These are phyloP conservation scores for Paramyrothecium sp. DNA, from an alignment of 2,329 filamentous ascomycete species.

Conservation along the genomic window DNA sequence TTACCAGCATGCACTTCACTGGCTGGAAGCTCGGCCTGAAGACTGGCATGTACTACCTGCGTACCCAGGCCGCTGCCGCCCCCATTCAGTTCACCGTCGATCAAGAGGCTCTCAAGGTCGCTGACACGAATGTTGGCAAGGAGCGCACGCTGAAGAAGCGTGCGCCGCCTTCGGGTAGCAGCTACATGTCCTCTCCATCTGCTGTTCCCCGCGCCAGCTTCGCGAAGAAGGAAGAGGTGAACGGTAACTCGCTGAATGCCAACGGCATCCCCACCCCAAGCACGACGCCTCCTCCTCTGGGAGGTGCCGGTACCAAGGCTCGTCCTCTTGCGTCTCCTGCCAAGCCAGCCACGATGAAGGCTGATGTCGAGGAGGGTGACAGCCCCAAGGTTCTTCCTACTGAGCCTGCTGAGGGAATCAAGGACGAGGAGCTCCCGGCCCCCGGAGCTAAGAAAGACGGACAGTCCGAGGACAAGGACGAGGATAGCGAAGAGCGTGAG, in stretches of 20 bases:
- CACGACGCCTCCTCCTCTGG: constrained; percentile 59
- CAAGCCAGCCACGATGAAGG: constrained; percentile 69
- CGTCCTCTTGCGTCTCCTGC: constrained; percentile 55
- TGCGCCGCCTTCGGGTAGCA: constrained; percentile 51
- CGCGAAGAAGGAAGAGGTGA: constrained; percentile 50
- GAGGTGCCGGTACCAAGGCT: constrained; percentile 3
- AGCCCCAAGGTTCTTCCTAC: constrained; percentile 76
- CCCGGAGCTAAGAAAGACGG: constrained; percentile 45
- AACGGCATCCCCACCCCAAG: constrained; percentile 70
- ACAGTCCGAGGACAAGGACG: constrained; percentile 73
- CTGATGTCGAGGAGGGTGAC: constrained; percentile 73
- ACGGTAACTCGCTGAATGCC: constrained; percentile 32
- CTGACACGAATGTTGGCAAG: constrained; percentile 75
- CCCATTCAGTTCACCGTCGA: constrained; percentile 99
- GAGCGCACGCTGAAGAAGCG: constrained; percentile 69
- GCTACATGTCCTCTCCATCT: constrained; percentile 56
- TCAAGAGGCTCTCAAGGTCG: constrained; percentile 87
- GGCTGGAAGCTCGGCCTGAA: constrained; percentile 99
- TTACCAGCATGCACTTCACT: constrained; percentile 98
- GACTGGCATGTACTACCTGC: constrained; percentile 99
- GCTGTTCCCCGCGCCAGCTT: constrained; percentile 69
- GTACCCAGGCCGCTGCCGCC: constrained; percentile 93
- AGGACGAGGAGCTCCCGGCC: constrained; percentile 64
- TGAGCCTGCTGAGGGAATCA: constrained; percentile 63
- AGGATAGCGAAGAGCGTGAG: constrained; percentile 73